Base-by-base conservation (phyloP, 1,284 basidiomycete genomes). In the Anthracocystis walkeri region DNA sequence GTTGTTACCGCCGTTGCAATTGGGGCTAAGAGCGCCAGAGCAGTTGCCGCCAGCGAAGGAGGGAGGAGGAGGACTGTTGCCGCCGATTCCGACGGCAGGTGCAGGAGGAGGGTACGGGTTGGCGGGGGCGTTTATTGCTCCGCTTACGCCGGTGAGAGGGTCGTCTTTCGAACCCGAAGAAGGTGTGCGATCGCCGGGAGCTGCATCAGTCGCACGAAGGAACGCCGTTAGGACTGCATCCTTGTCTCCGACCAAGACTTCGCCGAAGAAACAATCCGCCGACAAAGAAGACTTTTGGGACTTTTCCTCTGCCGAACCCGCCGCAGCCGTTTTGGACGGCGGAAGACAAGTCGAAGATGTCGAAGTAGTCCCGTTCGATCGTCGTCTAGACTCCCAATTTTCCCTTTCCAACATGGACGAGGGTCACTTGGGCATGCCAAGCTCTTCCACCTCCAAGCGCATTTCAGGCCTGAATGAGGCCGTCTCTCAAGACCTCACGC, bases 1-100 rank as follows among this genome's bases (percentile, higher is more conserved):
- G 10, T n/a, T 66, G 51, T 20, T 72, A 53, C 69, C 69, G 14
- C 55, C 56, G 50, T 48, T 72, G 55, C 40, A 62, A 55, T 45
- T 63, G 7, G 31, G 33, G 12, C 23, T 64, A n/a, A n/a, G n/a
- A n/a, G n/a, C n/a, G 42, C 29, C 50, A 2, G n/a, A 23, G 33
- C 31, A 35, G 16, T 21, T 29, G 51, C 38, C 54, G 7, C 11
- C 25, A 18, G 56, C 51, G 33, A 16, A 33, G 7, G 25, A 45
- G 21, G 42, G 20, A 10, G 27, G 11, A 10, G 27, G 11, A 14
- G 23, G 7, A 1, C 8, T 48, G 46, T 27, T 31, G 27, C 46
- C 48, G 48, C 48, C 61, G 20, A 27, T 25, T 21, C 14, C 51
- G 7, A 50, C 27, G 4, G 38, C 48, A 12, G 60, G 56, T 23